Conservation (phyloP, 345 rosid species). For the Euphorbia lathyris region DNA sequence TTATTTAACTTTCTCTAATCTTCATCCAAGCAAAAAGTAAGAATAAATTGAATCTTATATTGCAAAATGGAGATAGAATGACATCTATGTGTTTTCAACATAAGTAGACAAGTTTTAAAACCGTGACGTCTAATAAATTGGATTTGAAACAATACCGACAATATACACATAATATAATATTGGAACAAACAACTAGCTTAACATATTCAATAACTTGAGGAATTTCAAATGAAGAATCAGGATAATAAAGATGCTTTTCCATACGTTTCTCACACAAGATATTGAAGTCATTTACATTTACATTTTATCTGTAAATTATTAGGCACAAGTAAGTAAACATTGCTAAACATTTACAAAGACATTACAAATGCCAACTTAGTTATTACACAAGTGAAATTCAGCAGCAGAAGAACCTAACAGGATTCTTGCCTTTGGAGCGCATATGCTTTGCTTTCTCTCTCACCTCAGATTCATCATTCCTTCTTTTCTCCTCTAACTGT, state of each 20-base stretch:
- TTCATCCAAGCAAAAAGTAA: no score
- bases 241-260: not conserved
- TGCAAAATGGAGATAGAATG: no score
- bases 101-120: no score
- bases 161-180: no score
- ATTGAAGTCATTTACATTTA: constrained; percentile 2
- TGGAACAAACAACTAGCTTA: no score
- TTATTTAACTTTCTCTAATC: no score
- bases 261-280: no score
- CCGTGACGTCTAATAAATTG: no score
- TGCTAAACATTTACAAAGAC: not conserved
- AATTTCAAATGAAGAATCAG: not conserved
- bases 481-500: constrained; percentile 60
- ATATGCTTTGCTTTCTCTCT: constrained; percentile 49
- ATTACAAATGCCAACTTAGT: not conserved
- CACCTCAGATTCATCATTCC: constrained; percentile 44
- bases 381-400: constrained; percentile 17
- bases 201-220: no score
- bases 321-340: not conserved
- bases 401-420: constrained; percentile 51
- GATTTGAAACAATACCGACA: no score
- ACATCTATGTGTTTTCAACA: no score
- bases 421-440: constrained; percentile 37
- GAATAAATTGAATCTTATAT: no score
- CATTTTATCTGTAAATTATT: not conserved